Base-by-base conservation (phyloP, 768 basidiomycete species). In the Antrodiella citrinella region DNA sequence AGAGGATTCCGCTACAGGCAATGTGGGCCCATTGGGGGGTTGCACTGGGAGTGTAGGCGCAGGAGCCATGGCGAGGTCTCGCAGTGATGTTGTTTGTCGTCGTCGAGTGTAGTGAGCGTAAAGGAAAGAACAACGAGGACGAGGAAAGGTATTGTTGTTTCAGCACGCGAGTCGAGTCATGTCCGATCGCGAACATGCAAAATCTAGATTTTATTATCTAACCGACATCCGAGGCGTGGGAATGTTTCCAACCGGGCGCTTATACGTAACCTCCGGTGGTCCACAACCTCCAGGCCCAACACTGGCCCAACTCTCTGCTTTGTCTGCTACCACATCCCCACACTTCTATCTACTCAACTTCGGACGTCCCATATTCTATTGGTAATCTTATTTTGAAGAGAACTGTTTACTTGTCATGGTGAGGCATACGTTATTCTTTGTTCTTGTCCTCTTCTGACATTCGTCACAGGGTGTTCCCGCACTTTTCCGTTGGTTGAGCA, bases 401-500 rank as follows among this genome's bases (percentile, higher is more conserved):
- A n/a, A n/a, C n/a, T n/a, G n/a, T n/a, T n/a, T n/a, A n/a, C n/a
- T n/a, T n/a, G n/a, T n/a, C n/a, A n/a, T n/a, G n/a, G n/a, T n/a
- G n/a, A n/a, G n/a, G n/a, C n/a, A n/a, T n/a, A n/a, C n/a, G n/a
- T n/a, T n/a, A n/a, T n/a, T n/a, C n/a, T n/a, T n/a, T n/a, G n/a
- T n/a, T n/a, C n/a, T n/a, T n/a, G n/a, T n/a, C n/a, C n/a, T n/a
- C n/a, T n/a, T n/a, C n/a, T 49, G 9, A 53, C 15, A 18, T 9
- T 45, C 30, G 22, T 25, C 23, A 26, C 57, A 95, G 94, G 94
- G 94, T 82, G 94, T 97, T 54, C 94, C 94, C 53, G 95, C 95
- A 44, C 78, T 97, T 55, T 98, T 98, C 72, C 84, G 95, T 64
- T 99, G 95, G 94, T 77, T 98, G 52, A 96, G 92, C 66, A 94